A percentile compares a stretch with the other conserved stretches of the same genome.
Conservation (phyloP, 768 basidiomycete genomes). For the Porphyrellus cyaneotinctus region DNA sequence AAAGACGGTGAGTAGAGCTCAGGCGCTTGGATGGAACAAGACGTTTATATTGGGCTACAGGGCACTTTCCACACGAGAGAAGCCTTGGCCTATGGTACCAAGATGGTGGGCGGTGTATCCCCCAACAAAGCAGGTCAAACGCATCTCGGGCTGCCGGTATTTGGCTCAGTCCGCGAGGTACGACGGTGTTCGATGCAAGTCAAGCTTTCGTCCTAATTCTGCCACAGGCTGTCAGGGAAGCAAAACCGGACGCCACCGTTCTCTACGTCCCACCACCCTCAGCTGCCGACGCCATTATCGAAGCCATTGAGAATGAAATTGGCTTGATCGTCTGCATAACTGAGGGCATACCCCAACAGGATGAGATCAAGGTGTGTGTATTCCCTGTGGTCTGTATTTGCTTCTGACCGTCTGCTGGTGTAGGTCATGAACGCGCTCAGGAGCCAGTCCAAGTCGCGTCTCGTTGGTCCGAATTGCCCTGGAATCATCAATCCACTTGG, state of each 20-base stretch:
- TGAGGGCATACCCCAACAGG: slow-evolving; percentile 96
- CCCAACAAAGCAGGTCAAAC: slow-evolving; percentile 95
- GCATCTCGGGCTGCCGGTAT: slow-evolving; percentile 93
- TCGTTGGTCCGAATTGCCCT: slow-evolving; percentile 98
- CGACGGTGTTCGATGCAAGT: slow-evolving; percentile 8
- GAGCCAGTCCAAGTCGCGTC: slow-evolving; percentile 88
- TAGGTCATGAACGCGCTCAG: slow-evolving; percentile 93
- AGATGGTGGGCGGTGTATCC: slow-evolving; percentile 97
- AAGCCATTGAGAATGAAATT: slow-evolving; percentile 98
- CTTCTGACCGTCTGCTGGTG: not conserved
- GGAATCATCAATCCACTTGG: slow-evolving; percentile 96
- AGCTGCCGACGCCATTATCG: slow-evolving; percentile 96
- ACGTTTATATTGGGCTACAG: slow-evolving; percentile 36
- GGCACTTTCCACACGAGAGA: slow-evolving; percentile 96
- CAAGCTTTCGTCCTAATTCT: slow-evolving; percentile 2
- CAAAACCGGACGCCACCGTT: slow-evolving; percentile 88
- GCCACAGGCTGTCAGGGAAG: slow-evolving; percentile 76
- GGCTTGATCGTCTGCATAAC: slow-evolving; percentile 97
- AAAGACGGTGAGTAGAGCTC: slow-evolving; percentile 67
- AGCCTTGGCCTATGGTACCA: slow-evolving; percentile 91
- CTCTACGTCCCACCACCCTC: slow-evolving; percentile 97
- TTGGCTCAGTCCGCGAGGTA: slow-evolving; percentile 88
- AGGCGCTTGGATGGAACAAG: not conserved
- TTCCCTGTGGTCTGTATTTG: not conserved
- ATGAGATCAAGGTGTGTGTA: slow-evolving; percentile 79